Conservation (phyloP, 371 early-diverging fungal species). For the Apophysomyces sp. region DNA sequence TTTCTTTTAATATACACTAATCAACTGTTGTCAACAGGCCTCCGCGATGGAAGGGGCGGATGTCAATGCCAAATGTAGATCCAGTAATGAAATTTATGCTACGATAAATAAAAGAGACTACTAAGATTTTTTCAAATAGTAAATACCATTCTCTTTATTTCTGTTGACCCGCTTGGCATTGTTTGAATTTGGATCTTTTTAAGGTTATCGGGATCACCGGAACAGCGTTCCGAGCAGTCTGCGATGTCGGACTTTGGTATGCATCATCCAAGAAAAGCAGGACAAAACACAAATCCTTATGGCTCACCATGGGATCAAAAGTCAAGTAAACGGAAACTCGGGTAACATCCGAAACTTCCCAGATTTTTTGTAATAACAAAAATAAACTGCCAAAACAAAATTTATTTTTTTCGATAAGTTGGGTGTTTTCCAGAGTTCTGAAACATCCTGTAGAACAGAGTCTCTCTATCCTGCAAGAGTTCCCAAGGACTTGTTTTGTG, state of each 20-base stretch:
- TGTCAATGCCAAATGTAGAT: neutral
- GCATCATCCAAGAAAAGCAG: neutral
- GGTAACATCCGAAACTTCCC: neutral
- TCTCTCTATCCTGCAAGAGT: neutral
- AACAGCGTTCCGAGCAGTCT: neutral
- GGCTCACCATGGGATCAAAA: neutral
- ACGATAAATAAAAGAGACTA: no score
- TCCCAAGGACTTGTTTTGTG: neutral
- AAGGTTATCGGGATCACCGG: neutral
- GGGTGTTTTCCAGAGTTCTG: no score
- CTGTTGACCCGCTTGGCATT: no score
- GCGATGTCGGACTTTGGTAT: neutral
- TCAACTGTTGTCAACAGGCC: neutral
- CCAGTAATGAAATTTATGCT: neutral
- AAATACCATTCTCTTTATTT: no score
- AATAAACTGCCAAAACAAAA: neutral
- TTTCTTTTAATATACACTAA: neutral
- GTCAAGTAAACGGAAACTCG: neutral
- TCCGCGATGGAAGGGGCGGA: no score
- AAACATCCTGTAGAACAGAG: slow-evolving; percentile 27
- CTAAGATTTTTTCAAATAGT: no score
- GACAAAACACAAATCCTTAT: neutral
- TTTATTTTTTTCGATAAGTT: no score
- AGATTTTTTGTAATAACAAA: neutral
- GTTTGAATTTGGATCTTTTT: neutral